A percentile compares a stretch with the other conserved stretches of the same genome.
phyloP scores from a whole-genome alignment of 176 grass and related monocot species.

The Saccharum officinarum region DNA sequence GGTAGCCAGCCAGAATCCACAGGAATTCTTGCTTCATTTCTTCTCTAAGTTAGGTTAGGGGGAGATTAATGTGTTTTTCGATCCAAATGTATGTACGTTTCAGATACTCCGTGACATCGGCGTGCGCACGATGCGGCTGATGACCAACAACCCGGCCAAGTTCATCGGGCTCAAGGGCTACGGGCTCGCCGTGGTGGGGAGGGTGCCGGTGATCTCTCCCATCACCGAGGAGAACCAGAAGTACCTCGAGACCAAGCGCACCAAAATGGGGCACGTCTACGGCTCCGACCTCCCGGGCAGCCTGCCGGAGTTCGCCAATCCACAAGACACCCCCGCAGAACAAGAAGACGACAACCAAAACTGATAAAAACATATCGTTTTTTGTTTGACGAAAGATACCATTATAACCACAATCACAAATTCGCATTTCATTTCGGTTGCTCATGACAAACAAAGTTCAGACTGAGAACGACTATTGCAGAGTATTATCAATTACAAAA shows the following conservation, averaged over 20 bases:
- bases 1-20: slow-evolving; percentile 24
- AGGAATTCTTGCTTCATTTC: background rate
- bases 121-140: slow-evolving; percentile 86
- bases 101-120: slow-evolving; percentile 86
- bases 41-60: background rate
- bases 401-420: background rate
- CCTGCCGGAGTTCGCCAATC: slow-evolving; percentile 50
- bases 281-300: slow-evolving; percentile 82
- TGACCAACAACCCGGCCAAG: slow-evolving; percentile 97
- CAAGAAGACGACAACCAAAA: slow-evolving; percentile 29
- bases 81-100: background rate
- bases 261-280: slow-evolving; percentile 92
- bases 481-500: background rate
- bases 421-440: background rate
- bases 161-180: slow-evolving; percentile 92
- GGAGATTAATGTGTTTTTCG: background rate
- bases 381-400: background rate
- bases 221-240: slow-evolving; percentile 90
- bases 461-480: background rate
- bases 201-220: slow-evolving; percentile 82
- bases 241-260: slow-evolving; percentile 94
- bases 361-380: background rate
- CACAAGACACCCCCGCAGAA: slow-evolving; percentile 10
- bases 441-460: background rate
- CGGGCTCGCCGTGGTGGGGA: slow-evolving; percentile 84